Conservation (phyloP, 257 asterid species). For the Mentha longifolia region DNA sequence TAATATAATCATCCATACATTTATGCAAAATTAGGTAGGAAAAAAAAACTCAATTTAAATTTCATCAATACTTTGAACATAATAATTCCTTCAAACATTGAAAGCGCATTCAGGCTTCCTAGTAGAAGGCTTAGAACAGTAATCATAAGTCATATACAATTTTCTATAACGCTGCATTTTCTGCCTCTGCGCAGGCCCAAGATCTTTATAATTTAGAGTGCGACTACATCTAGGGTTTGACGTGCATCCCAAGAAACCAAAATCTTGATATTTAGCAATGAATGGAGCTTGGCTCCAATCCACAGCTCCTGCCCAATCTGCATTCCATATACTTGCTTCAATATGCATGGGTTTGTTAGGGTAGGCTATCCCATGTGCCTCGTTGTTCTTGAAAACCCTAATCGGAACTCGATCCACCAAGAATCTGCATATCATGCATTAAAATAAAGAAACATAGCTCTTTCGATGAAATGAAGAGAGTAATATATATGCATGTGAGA, state of each 20-base stretch:
- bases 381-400: constrained; percentile 54
- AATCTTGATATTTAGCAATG: constrained; percentile 38
- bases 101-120: constrained; percentile 45
- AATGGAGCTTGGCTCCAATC: constrained; percentile 60
- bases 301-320: constrained; percentile 48
- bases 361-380: constrained; percentile 32
- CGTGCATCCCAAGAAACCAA: constrained; percentile 40
- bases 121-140: constrained; percentile 32
- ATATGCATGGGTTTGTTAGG: constrained; percentile 47
- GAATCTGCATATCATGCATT: constrained; percentile 37
- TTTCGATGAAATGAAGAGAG: too few species aligned
- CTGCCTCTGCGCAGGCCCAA: constrained; percentile 27
- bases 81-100: background rate
- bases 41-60: too few species aligned
- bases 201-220: constrained; percentile 1
- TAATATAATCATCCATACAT: too few species aligned
- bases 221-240: too few species aligned
- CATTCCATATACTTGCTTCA: constrained; percentile 59
- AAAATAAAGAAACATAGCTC: too few species aligned
- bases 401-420: constrained; percentile 46
- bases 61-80: too few species aligned
- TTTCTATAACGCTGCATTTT: constrained; percentile 23
- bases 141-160: constrained; percentile 42
- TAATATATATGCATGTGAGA: too few species aligned
- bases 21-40: too few species aligned